Conservation (phyloP, 2,329 filamentous ascomycete species). For the Fusarium sp. region DNA sequence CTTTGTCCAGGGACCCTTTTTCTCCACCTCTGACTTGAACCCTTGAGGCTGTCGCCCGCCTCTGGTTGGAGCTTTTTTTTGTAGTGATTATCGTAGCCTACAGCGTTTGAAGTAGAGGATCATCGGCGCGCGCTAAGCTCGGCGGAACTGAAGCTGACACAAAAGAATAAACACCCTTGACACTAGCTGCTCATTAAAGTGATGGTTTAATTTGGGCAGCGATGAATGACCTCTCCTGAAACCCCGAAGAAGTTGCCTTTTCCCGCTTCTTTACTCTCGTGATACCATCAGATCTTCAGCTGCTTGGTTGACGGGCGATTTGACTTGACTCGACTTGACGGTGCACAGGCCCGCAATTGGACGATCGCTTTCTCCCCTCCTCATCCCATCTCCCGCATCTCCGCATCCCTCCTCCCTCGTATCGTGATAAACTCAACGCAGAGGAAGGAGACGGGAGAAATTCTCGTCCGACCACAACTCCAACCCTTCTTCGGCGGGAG, state of each 20-base stretch:
- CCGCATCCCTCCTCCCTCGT: constrained; percentile 31
- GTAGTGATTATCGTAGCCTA: constrained; percentile 10
- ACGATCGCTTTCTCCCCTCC: constrained; percentile 23
- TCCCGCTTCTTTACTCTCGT: constrained; percentile 25
- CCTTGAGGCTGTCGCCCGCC: constrained; percentile 31
- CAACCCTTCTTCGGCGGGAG: not conserved
- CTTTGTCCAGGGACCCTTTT: constrained; percentile 8
- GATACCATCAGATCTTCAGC: constrained; percentile 29
- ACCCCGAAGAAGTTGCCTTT: constrained; percentile 11
- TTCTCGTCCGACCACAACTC: constrained; percentile 2
- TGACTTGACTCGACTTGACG: constrained; percentile 19
- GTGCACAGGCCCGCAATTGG: constrained; percentile 39
- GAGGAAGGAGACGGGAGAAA: constrained; percentile 19
- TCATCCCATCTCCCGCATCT: constrained; percentile 16
- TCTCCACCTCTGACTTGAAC: constrained; percentile 37
- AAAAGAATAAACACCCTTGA: constrained; percentile 9
- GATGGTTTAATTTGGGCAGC: constrained; percentile 16
- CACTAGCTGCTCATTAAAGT: not conserved
- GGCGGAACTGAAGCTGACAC: constrained; percentile 7
- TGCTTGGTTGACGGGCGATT: constrained; percentile 25
- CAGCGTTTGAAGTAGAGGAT: constrained; percentile 14
- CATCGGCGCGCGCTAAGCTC: constrained; percentile 41
- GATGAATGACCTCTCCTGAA: constrained; percentile 24
- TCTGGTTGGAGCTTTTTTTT: constrained; percentile 28
- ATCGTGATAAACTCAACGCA: constrained; percentile 17